Evolutionary conservation across 1,139 yeast species (phyloP), one percentile per base, ranked within the genome.

Genomic region (Saccharomyces hybrid): DNA sequence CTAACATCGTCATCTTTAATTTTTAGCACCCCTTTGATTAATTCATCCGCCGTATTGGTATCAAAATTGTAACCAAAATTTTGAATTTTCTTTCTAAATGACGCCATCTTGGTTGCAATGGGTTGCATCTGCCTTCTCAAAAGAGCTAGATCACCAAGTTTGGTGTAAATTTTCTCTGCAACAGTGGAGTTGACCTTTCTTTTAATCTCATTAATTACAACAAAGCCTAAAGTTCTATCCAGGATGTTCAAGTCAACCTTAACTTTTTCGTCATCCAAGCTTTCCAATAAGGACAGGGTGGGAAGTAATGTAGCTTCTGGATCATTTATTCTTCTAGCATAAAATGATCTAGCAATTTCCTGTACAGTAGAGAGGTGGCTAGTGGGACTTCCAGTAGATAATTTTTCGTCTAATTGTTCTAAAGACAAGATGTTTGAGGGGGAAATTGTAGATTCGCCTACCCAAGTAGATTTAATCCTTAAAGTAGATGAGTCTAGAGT

Each of bases 121-220:
- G 99, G 98, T 61, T 86, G 81, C 5, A 89, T 79, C 61, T 91
- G 96, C 69, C 95, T 88, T 70, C 98, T 86, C 65, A 93, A 79
- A 54, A 93, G 80, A 0, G 98, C 90, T 52, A 76, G 73, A 60
- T 87, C 90, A 1, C 97, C 97, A 52, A 90, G 74, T 4, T 80
- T 82, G 2, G 93, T 83, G 65, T 86, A 86, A 23, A 86, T 75
- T 64, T 81, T 83, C 57, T 89, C 88, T 0, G 98, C 99, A 57
- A 93, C 84, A 0, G 96, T 90, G 48, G 83, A 76, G 71, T 93
- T 91, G 5, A 87, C 95, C 68, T 86, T 88, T 64, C 86, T 84
- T 60, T 85, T 80, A 49, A 93, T 78, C 71, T 93, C 98, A 53
- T 83, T 80, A 49, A 90, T 74, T 51, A 89, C 76, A 56, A 80